Conservation (phyloP, 176 grass and related monocot species). For the Melocanna baccifera region DNA sequence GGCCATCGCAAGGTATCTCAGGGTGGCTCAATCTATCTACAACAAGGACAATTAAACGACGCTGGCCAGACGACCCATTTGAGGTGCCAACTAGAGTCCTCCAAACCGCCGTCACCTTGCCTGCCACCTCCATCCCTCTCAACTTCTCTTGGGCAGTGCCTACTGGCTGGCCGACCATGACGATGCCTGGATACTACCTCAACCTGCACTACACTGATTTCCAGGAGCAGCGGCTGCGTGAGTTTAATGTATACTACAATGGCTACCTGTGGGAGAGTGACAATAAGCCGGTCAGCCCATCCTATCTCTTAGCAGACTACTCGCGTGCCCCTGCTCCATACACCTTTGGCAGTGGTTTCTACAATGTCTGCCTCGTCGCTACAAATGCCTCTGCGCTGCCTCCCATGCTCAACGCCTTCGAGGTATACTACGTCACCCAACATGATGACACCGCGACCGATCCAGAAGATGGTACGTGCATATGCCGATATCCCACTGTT, state of each 20-base stretch:
- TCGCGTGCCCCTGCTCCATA: rapidly evolving
- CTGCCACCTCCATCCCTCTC: neutral
- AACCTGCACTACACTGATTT: neutral
- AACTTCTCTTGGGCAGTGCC: neutral
- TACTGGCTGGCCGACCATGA: neutral
- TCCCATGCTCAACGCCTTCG: neutral
- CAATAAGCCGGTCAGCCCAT: neutral
- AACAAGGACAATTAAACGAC: too few species aligned
- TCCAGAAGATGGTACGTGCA: neutral
- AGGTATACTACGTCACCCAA: neutral
- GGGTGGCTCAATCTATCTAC: too few species aligned
- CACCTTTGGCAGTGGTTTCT: neutral
- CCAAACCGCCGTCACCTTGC: neutral
- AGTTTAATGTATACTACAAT: neutral
- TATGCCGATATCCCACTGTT: neutral
- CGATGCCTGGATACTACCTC: neutral
- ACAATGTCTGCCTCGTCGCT: neutral
- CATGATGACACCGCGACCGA: neutral
- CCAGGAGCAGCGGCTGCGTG: neutral
- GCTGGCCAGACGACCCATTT: neutral
- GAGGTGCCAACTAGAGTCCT: neutral
- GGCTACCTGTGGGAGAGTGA: neutral
- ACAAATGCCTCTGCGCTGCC: neutral
- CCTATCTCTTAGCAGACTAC: neutral
- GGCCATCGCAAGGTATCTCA: too few species aligned